Conservation (phyloP, 257 asterid species). For the Rehmannia glutinosa region DNA sequence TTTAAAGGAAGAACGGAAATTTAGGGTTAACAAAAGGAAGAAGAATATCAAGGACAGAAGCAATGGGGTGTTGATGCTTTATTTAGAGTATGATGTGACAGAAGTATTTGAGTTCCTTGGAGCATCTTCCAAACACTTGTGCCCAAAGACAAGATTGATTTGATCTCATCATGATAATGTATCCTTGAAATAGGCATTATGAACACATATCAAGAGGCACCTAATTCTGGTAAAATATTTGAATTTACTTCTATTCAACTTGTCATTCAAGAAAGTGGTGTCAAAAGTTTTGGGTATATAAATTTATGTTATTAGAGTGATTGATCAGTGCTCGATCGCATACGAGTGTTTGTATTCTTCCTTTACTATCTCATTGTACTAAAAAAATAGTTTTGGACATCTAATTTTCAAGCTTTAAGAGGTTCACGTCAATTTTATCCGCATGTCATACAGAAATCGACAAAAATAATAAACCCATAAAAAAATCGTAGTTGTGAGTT, state of each 20-base stretch:
- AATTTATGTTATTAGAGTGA: no score
- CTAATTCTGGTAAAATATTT: slow-evolving; percentile 16
- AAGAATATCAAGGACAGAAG: not conserved
- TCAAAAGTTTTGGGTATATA: no score
- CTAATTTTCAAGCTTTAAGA: no score
- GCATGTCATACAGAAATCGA: no score
- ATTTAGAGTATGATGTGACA: slow-evolving; percentile 12
- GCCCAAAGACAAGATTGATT: slow-evolving; percentile 19
- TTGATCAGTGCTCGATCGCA: no score
- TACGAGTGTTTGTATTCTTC: no score
- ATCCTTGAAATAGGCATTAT: slow-evolving; percentile 1
- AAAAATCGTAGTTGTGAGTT: not conserved
- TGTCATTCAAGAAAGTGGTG: no score
- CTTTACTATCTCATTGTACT: no score
- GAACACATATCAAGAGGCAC: not conserved
- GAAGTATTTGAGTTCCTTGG: slow-evolving; percentile 2
- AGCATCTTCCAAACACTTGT: not conserved
- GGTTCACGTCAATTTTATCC: no score
- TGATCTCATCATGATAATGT: slow-evolving; percentile 4
- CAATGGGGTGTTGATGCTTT: not conserved
- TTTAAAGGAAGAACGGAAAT: not conserved
- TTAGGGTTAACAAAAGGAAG: not conserved
- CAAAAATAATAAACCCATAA: no score
- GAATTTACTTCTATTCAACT: no score
- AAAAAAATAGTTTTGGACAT: no score